Base-by-base conservation (phyloP, 2,329 filamentous ascomycete genomes). In the Alternaria triticimaculans region DNA sequence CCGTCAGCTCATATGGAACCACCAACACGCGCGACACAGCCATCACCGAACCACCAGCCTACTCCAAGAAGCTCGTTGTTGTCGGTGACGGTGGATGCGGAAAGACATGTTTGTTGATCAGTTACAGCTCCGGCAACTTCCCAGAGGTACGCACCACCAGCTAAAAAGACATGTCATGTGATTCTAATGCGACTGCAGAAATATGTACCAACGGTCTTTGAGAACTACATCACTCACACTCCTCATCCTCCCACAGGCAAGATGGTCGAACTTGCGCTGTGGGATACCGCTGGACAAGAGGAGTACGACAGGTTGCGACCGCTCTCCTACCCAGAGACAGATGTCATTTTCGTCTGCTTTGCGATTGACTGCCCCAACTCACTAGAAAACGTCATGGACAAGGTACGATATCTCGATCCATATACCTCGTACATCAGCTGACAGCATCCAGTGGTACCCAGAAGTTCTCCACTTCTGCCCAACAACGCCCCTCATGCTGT, bases 391-490 rank as follows among this genome's bases (percentile, higher is more conserved):
- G 95, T 99, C 63, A 91, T 98, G 85, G 96, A 99, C 84, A 99
- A 99, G 91, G 96, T 97, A 84, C 67, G 85, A 56, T 26, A 55
- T 28, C 56, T 26, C 56, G 41, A 18, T 5, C 37, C 55, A 55
- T 12, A 50, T 41, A 20, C 21, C 37, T 7, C 57, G 23, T 54
- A 12, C 50, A 55, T 58, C 14, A 23, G 53, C 75, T 78, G 74
- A 83, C 75, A 63, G 62, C 4, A n/a, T 15, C 51, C 73, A 98
- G 96, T 99, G 96, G 96, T 99, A 97, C 78, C 96, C 96, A 64
- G 96, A 99, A 85, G 96, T 99, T 74, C 89, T 98, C 60, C 96
- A 99, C 83, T 99, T 99, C 86, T 98, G 96, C 83, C 96, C 96
- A 15, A 97, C 96, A 76, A 98, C 95, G 2, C 96, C 96, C 23